These are phyloP conservation scores for Arctostaphylos glauca DNA, from an alignment of 148 eudicot genomes.

Conservation along the genomic window DNA sequence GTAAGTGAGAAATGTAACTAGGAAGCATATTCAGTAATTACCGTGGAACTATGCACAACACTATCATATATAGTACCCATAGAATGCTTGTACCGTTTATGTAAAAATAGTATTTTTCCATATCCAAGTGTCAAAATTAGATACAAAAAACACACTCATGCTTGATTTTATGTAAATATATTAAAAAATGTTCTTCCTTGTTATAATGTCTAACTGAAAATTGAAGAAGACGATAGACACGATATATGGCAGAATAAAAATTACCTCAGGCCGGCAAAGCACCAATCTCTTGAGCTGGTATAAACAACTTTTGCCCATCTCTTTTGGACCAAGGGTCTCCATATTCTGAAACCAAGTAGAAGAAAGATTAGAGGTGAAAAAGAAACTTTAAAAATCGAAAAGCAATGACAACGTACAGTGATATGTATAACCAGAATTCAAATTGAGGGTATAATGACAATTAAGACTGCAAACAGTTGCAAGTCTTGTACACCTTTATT, in stretches of 20 bases:
- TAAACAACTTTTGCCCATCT: constrained; percentile 34
- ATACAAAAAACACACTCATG: background rate
- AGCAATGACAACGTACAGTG: background rate
- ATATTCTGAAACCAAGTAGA: constrained; percentile 1
- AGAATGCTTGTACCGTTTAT: background rate
- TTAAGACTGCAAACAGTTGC: too few species aligned
- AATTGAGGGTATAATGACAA: too few species aligned
- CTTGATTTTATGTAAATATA: background rate
- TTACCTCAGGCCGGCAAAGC: constrained; percentile 48
- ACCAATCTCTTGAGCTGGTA: constrained; percentile 42
- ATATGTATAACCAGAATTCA: too few species aligned
- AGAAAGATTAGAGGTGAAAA: background rate
- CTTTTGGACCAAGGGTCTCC: constrained; percentile 34
- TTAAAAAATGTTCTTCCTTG: background rate
- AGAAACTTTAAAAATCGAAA: background rate
- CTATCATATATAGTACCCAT: background rate
- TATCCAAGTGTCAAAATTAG: background rate
- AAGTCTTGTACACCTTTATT: too few species aligned
- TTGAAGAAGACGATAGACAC: background rate
- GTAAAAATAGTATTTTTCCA: background rate
- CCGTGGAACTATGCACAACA: background rate
- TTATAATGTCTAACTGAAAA: background rate
- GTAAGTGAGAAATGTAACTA: too few species aligned
- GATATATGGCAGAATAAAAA: background rate
- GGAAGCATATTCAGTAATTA: background rate